Evolutionary conservation across 2,329 filamentous ascomycete species (phyloP).

Genomic region (Stromatinia cepivora): DNA sequence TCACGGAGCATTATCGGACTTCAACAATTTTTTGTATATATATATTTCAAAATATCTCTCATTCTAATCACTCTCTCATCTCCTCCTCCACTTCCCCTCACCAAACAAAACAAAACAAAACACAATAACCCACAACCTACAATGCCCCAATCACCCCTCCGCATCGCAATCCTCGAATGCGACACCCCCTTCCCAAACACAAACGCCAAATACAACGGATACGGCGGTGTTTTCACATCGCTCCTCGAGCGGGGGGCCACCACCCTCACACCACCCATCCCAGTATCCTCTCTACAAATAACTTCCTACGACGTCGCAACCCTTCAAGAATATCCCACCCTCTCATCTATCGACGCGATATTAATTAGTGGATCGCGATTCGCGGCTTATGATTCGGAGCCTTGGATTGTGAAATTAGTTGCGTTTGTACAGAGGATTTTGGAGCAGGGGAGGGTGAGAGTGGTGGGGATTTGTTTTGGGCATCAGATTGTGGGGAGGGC

Average conservation of each 20-base stretch:
- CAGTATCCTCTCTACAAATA: conserved; percentile 43
- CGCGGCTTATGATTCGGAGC: conserved; percentile 70
- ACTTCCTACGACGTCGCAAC: conserved; percentile 70
- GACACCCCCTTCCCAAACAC: conserved; percentile 72
- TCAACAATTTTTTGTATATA: not conserved
- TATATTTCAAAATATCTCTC: conserved; percentile 1
- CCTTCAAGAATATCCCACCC: conserved; percentile 66
- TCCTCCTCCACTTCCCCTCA: not conserved
- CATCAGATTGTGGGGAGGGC: conserved; percentile 82
- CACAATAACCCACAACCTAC: too few relatives aligned
- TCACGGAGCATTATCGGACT: conserved; percentile 8
- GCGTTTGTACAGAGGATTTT: conserved; percentile 63
- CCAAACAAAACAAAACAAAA: not conserved
- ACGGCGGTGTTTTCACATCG: conserved; percentile 67
- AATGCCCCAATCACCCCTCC: conserved; percentile 39
- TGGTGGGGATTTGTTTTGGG: conserved; percentile 85
- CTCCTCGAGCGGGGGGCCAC: conserved; percentile 58
- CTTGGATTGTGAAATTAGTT: conserved; percentile 76
- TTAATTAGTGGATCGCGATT: conserved; percentile 76
- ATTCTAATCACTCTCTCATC: not conserved
- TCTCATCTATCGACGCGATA: conserved; percentile 77
- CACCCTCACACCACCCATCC: conserved; percentile 46
- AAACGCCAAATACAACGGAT: conserved; percentile 65
- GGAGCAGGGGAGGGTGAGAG: conserved; percentile 59
- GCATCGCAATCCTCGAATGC: conserved; percentile 80